A percentile compares a stretch with the other conserved stretches of the same genome.
Conservation (phyloP, 1,284 basidiomycete genomes). For the Porogramme epimiltina region DNA sequence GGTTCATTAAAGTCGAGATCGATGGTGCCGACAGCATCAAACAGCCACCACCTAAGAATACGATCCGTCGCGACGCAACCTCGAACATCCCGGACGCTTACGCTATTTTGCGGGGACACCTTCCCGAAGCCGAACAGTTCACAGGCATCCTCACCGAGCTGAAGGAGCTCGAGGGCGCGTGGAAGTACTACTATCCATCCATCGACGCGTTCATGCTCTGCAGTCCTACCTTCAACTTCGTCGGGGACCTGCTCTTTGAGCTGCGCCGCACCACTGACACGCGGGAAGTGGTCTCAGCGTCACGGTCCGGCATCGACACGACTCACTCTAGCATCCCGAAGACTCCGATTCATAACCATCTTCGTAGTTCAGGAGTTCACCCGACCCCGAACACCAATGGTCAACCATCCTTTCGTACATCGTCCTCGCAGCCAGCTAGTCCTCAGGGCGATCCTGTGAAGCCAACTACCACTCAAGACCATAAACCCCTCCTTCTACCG, state of each 20-base stretch:
- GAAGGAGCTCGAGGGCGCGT: conserved; percentile 32
- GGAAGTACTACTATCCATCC: conserved; percentile 31
- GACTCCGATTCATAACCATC: too few relatives aligned
- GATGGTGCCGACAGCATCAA: conserved; percentile 11
- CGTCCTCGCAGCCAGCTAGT: too few relatives aligned
- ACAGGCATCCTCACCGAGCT: conserved; percentile 27
- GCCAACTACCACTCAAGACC: too few relatives aligned
- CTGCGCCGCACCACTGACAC: conserved; percentile 18
- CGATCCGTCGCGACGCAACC: not conserved
- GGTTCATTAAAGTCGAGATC: conserved; percentile 20
- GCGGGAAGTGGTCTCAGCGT: too few relatives aligned
- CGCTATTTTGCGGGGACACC: conserved; percentile 22
- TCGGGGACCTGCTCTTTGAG: conserved; percentile 37
- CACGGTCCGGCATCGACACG: too few relatives aligned
- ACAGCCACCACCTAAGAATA: conserved; percentile 1
- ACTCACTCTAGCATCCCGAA: too few relatives aligned
- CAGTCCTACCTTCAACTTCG: conserved; percentile 34
- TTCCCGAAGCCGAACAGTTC: conserved; percentile 29
- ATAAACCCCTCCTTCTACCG: too few relatives aligned
- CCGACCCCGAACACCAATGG: too few relatives aligned
- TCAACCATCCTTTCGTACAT: too few relatives aligned
- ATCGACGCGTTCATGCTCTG: conserved; percentile 29
- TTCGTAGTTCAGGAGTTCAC: too few relatives aligned
- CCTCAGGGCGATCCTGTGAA: too few relatives aligned
- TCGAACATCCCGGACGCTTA: conserved; percentile 16